Conservation (phyloP, 2,329 filamentous ascomycete genomes). For the Xylaria hypoxylon region DNA sequence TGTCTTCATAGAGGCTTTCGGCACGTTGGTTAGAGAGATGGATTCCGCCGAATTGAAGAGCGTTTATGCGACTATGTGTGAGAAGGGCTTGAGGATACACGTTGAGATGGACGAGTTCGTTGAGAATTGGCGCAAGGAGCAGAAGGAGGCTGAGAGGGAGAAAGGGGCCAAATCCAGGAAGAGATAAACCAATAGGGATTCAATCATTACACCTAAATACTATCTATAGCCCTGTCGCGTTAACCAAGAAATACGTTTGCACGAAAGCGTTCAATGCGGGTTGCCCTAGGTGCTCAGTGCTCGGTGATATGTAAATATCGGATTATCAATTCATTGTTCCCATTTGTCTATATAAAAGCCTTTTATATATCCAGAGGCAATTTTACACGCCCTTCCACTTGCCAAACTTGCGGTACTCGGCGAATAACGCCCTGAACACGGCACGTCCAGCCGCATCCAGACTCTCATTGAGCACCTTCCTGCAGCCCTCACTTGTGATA, state of each 20-base stretch:
- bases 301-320: constrained; percentile 13
- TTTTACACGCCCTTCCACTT: constrained; percentile 68
- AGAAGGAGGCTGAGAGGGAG: constrained; percentile 37
- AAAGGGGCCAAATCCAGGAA: constrained; percentile 23
- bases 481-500: constrained; percentile 65
- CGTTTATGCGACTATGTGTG: constrained; percentile 60
- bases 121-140: constrained; percentile 49
- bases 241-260: background rate
- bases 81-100: constrained; percentile 63
- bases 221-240: background rate
- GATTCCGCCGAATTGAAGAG: constrained; percentile 61
- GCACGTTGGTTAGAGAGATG: constrained; percentile 58
- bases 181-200: background rate
- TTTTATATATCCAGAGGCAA: background rate
- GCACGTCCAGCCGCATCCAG: constrained; percentile 70
- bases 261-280: background rate
- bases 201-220: background rate
- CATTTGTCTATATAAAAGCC: background rate
- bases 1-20: constrained; percentile 65
- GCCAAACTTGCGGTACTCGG: constrained; percentile 70
- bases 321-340: background rate
- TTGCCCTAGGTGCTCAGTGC: background rate
- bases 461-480: constrained; percentile 69
- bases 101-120: constrained; percentile 64
- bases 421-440: constrained; percentile 69